Evolutionary conservation across 306 rosid species (phyloP).

Genomic region (Vigna radiata): DNA sequence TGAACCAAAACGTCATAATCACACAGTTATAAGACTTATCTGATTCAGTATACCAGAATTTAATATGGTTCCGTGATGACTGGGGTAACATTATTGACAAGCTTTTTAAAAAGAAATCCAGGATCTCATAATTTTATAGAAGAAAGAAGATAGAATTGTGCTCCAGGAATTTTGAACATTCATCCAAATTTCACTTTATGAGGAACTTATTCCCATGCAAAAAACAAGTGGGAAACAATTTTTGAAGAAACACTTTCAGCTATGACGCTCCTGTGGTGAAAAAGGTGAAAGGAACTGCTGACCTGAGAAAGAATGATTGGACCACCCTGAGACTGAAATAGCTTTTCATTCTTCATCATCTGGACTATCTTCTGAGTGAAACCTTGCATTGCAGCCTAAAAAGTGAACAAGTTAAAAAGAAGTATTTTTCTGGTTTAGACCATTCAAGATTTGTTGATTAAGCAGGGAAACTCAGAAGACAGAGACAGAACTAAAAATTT

Average conservation of each 20-base stretch:
- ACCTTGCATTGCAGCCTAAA: constrained; percentile 90
- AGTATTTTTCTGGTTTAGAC: constrained; percentile 8
- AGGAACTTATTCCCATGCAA: constrained; percentile 19
- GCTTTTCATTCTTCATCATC: constrained; percentile 88
- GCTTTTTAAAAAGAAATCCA: neutral
- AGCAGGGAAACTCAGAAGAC: neutral
- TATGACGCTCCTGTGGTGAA: neutral
- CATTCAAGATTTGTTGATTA: constrained; percentile 6
- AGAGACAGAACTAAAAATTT: constrained; percentile 1
- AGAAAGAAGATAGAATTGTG: neutral
- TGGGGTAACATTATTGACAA: neutral
- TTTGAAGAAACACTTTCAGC: constrained; percentile 7
- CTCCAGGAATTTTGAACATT: neutral
- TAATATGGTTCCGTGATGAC: neutral
- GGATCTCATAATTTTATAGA: neutral
- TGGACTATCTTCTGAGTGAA: constrained; percentile 88
- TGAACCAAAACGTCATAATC: too few species aligned
- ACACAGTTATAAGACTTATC: too few species aligned
- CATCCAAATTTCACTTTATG: neutral
- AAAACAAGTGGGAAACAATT: constrained; percentile 35
- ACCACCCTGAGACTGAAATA: constrained; percentile 96
- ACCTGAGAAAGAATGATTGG: constrained; percentile 98
- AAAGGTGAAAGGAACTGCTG: constrained; percentile 31
- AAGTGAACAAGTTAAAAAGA: neutral
- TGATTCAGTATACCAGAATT: neutral